A percentile compares a stretch with the other conserved stretches of the same genome.
Conservation (phyloP, 139 green algal species). For the Chlamydomonas sphaeroides region DNA sequence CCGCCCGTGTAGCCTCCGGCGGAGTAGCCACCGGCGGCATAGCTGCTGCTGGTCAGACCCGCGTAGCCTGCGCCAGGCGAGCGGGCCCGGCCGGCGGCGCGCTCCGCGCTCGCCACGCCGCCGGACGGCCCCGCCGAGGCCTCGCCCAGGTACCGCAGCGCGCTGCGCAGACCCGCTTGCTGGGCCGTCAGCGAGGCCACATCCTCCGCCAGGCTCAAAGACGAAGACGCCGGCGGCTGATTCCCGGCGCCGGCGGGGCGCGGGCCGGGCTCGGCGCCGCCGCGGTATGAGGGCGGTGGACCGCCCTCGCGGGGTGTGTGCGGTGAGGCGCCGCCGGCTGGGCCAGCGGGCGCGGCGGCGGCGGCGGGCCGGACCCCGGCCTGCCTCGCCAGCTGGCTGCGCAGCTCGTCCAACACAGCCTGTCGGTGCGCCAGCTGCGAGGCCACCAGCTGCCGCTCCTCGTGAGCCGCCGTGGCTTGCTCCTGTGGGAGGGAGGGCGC, state of each 20-base stretch:
- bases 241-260: not conserved
- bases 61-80: too few relatives aligned
- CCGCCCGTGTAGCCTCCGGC: too few relatives aligned
- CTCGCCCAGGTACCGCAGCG: not conserved
- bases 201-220: constrained; percentile 1
- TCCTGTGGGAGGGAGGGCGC: too few relatives aligned
- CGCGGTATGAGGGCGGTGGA: too few relatives aligned
- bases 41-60: too few relatives aligned
- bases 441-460: not conserved
- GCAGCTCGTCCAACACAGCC: constrained; percentile 25
- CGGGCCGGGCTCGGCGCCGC: not conserved
- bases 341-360: not conserved
- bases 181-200: constrained; percentile 16
- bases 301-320: too few relatives aligned
- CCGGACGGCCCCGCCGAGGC: too few relatives aligned
- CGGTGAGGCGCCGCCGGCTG: not conserved
- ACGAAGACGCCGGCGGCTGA: too few relatives aligned
- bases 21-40: too few relatives aligned
- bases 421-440: constrained; percentile 19
- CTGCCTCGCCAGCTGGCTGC: not conserved
- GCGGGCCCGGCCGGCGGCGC: too few relatives aligned
- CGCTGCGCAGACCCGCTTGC: constrained; percentile 20
- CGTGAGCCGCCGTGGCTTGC: not conserved
- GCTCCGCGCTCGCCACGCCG: too few relatives aligned
- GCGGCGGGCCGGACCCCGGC: not conserved